phyloP scores from a whole-genome alignment of 805 yeast genomes.

The Wickerhamiella siamensis region DNA sequence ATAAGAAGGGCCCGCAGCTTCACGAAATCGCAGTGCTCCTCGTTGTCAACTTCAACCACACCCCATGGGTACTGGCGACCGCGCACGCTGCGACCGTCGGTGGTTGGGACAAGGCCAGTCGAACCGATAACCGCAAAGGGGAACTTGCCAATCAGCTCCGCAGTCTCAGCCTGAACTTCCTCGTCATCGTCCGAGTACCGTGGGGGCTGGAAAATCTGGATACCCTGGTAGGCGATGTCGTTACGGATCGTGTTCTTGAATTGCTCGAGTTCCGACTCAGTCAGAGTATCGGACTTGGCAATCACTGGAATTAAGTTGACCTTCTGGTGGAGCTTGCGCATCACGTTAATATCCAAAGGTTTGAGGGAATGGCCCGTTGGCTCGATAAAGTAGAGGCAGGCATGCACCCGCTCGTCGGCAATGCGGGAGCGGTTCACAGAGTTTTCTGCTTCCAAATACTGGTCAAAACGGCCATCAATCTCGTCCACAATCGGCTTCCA shows the following conservation, averaged over 20 bases:
- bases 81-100: constrained; percentile 69
- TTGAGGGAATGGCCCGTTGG: constrained; percentile 93
- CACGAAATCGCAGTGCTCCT: constrained; percentile 82
- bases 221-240: constrained; percentile 62
- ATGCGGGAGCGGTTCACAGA: constrained; percentile 57
- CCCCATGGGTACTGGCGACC: constrained; percentile 98
- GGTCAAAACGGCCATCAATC: constrained; percentile 72
- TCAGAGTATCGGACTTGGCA: constrained; percentile 86
- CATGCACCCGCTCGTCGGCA: constrained; percentile 79
- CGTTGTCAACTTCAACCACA: constrained; percentile 85
- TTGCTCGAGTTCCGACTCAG: constrained; percentile 64
- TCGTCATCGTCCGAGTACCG: constrained; percentile 72
- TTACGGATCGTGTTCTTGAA: constrained; percentile 67
- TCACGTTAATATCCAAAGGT: constrained; percentile 76
- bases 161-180: constrained; percentile 54
- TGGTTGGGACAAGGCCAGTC: constrained; percentile 45
- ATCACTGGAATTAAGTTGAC: constrained; percentile 90
- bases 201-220: constrained; percentile 65
- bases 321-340: constrained; percentile 76
- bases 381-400: constrained; percentile 83
- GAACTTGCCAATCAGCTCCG: constrained; percentile 49
- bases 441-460: constrained; percentile 79
- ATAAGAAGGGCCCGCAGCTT: constrained; percentile 76
- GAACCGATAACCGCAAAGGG: constrained; percentile 97
- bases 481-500: constrained; percentile 91